Evolutionary conservation across 2,329 filamentous ascomycete species (phyloP).

Genomic region (Fusarium drepaniforme): DNA sequence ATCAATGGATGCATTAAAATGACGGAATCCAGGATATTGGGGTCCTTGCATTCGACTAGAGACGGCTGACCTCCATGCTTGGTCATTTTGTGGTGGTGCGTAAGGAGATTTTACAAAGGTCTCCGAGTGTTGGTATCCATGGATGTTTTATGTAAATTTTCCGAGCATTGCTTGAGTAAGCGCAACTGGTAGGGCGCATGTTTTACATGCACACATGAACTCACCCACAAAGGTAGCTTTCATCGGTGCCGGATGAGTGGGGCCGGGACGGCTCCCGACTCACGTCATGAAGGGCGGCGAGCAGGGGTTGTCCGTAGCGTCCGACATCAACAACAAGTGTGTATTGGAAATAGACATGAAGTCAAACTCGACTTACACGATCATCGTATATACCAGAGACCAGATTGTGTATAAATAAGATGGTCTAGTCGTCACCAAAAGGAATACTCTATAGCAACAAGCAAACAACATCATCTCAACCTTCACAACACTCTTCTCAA

Average conservation of each 20-base stretch:
- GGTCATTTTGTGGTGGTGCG: too few relatives aligned
- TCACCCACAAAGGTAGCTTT: neutral
- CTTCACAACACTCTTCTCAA: neutral
- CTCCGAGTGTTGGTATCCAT: neutral
- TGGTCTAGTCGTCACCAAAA: neutral
- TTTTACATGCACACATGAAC: neutral
- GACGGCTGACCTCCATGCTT: too few relatives aligned
- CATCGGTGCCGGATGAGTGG: neutral
- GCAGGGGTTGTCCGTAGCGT: neutral
- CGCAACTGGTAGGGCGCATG: neutral
- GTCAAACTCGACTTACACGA: neutral
- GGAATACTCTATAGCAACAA: neutral
- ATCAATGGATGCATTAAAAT: too few relatives aligned
- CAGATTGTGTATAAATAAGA: neutral
- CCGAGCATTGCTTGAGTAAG: neutral
- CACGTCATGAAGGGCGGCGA: neutral
- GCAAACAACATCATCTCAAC: neutral
- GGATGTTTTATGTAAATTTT: neutral
- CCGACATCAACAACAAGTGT: neutral
- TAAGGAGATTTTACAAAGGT: too few relatives aligned
- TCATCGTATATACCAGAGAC: neutral
- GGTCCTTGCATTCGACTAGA: too few relatives aligned
- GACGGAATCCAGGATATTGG: too few relatives aligned
- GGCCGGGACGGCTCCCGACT: neutral
- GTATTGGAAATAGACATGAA: neutral